phyloP scores from a whole-genome alignment of 352 stramenopile genomes.

The Phytopythium vexans region DNA sequence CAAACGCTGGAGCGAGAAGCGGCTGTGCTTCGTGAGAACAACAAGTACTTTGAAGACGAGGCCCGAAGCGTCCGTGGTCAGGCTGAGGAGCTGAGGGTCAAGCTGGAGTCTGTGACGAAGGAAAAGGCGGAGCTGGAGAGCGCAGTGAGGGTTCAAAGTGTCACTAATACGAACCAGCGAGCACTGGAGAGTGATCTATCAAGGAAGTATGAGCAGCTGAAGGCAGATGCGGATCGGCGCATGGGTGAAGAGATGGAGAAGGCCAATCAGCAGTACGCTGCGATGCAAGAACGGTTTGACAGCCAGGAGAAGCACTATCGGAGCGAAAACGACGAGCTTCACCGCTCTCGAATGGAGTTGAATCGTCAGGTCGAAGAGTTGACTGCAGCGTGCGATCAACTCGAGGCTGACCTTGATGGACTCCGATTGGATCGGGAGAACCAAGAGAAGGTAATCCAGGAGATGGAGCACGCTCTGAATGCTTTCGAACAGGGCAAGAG shows the following conservation, averaged over 20 bases:
- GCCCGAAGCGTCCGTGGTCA: slow-evolving; percentile 24
- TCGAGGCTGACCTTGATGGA: slow-evolving; percentile 31
- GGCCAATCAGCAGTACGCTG: slow-evolving; percentile 32
- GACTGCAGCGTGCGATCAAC: slow-evolving; percentile 16
- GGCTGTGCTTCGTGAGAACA: slow-evolving; percentile 26
- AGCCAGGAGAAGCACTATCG: slow-evolving; percentile 17
- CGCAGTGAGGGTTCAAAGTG: slow-evolving; percentile 12
- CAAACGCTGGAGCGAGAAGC: slow-evolving; percentile 24
- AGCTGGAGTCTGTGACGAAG: slow-evolving; percentile 31
- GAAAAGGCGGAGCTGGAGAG: slow-evolving; percentile 39
- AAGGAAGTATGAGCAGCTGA: slow-evolving; percentile 39
- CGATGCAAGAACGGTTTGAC: slow-evolving; percentile 26
- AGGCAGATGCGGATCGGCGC: slow-evolving; percentile 31
- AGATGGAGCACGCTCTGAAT: slow-evolving; percentile 39
- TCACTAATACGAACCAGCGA: slow-evolving; percentile 12
- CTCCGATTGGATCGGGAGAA: slow-evolving; percentile 48
- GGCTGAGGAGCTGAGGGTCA: slow-evolving; percentile 25
- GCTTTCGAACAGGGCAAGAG: slow-evolving; percentile 25
- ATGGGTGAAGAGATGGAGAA: slow-evolving; percentile 45
- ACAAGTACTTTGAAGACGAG: slow-evolving; percentile 30
- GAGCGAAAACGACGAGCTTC: slow-evolving; percentile 17
- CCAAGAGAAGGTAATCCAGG: slow-evolving; percentile 28
- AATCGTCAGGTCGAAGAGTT: slow-evolving; percentile 21
- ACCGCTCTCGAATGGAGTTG: slow-evolving; percentile 22
- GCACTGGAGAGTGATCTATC: slow-evolving; percentile 25